These are phyloP conservation scores for Arctium lappa DNA, from an alignment of 129 eudicot species.

Conservation along the genomic window DNA sequence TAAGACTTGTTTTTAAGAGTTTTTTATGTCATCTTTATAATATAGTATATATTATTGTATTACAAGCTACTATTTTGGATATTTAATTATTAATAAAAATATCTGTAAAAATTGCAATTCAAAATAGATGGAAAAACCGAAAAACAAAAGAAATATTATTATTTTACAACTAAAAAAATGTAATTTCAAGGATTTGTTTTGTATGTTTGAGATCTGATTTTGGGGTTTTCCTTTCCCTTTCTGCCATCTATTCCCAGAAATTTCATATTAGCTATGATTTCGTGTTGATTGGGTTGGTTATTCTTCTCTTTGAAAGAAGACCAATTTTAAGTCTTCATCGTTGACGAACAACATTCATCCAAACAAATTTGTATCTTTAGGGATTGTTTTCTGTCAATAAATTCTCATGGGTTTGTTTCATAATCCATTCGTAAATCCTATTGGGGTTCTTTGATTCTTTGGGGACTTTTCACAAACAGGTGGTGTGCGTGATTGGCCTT, in stretches of 20 bases:
- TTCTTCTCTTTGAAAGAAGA: slow-evolving; percentile 27
- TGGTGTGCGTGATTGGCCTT: slow-evolving; percentile 31
- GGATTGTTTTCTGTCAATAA: slow-evolving; percentile 19
- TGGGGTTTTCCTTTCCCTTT: slow-evolving; percentile 21
- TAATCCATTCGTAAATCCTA: slow-evolving; percentile 6
- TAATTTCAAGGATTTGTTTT: not conserved
- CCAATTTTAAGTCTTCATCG: slow-evolving; percentile 1
- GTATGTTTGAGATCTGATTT: slow-evolving; percentile 10
- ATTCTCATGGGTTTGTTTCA: not conserved
- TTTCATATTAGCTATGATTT: slow-evolving; percentile 26
- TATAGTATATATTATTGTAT: no score
- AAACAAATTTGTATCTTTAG: slow-evolving; percentile 8
- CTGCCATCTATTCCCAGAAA: slow-evolving; percentile 15
- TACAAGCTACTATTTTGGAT: no score
- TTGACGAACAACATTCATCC: slow-evolving; percentile 2
- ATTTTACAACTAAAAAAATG: not conserved
- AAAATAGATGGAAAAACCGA: not conserved
- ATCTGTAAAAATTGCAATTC: no score
- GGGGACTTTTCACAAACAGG: slow-evolving; percentile 41
- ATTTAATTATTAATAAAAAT: no score
- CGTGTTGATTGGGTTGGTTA: slow-evolving; percentile 43
- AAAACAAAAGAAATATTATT: not conserved
- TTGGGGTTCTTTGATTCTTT: slow-evolving; percentile 28
- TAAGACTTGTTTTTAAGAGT: no score
- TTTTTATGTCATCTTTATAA: no score